Percentiles rank a stretch among this genome's conserved stretches.
Conservation (phyloP, 495 filamentous ascomycete genomes). For the Xylaria intraflava region DNA sequence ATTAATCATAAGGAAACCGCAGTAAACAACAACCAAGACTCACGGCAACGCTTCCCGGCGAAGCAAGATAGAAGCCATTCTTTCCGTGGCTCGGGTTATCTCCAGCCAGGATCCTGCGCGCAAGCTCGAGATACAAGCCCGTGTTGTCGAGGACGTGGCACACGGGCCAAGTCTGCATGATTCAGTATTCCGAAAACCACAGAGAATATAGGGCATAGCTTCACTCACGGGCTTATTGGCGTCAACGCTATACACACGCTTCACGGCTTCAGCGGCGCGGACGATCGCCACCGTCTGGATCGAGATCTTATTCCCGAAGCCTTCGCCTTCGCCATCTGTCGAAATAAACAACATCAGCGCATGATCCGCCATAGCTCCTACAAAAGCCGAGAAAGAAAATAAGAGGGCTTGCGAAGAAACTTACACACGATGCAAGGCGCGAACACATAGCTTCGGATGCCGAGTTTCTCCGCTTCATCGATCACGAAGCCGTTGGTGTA, state of each 20-base stretch:
- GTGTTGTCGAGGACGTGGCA: slow-evolving; percentile 41
- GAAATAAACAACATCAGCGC: not conserved
- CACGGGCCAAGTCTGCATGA: slow-evolving; percentile 41
- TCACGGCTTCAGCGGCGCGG: slow-evolving; percentile 29
- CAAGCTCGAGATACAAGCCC: slow-evolving; percentile 35
- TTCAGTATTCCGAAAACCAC: not conserved
- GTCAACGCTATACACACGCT: slow-evolving; percentile 36
- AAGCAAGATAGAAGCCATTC: slow-evolving; percentile 45
- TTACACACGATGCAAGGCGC: slow-evolving; percentile 40
- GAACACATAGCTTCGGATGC: slow-evolving; percentile 43
- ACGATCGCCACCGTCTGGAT: slow-evolving; percentile 46
- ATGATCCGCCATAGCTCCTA: not conserved
- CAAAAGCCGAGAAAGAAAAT: not conserved
- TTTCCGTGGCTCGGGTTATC: slow-evolving; percentile 32
- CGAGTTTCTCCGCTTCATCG: slow-evolving; percentile 30
- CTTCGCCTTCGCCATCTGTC: slow-evolving; percentile 38
- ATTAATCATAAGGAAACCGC: not conserved
- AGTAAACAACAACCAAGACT: not conserved
- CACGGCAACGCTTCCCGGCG: slow-evolving; percentile 35
- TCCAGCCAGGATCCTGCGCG: slow-evolving; percentile 36
- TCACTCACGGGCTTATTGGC: slow-evolving; percentile 25
- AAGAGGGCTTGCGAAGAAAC: not conserved
- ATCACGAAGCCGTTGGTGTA: slow-evolving; percentile 33
- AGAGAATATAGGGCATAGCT: not conserved
- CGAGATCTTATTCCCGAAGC: slow-evolving; percentile 44